Conservation (phyloP, 305 asterid genomes). For the Fraxinus greggii region DNA sequence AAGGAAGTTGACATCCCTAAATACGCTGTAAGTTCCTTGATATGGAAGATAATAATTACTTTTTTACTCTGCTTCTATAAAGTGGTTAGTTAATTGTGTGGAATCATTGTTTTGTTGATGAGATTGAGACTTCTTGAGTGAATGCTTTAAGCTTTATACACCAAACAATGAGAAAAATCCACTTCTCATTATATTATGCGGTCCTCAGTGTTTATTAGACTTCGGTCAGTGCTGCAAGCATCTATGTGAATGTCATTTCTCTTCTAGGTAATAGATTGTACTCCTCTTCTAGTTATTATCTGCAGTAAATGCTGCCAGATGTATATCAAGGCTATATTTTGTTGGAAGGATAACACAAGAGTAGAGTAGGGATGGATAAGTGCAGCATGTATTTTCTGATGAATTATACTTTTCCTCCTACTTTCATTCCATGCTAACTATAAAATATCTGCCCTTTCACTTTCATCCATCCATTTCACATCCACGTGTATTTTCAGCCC, state of each 20-base stretch:
- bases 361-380: neutral
- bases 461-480: neutral
- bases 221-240: neutral
- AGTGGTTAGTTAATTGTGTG: neutral
- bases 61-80: neutral
- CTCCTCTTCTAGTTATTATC: neutral
- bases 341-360: neutral
- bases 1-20: constrained; percentile 58
- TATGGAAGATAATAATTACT: neutral
- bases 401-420: neutral
- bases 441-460: neutral
- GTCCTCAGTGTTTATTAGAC: neutral
- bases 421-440: neutral
- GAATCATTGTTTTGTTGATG: neutral
- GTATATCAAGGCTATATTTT: neutral
- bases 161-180: neutral
- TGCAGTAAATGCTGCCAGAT: neutral
- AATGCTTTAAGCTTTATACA: neutral
- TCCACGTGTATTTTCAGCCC: neutral
- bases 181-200: neutral
- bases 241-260: neutral
- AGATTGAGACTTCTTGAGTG: neutral
- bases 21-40: constrained; percentile 75
- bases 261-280: neutral
- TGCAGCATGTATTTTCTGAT: neutral